Evolutionary conservation across 225 moss, liverwort and hornwort species (phyloP), one percentile per base, ranked within the genome.

Genomic region (Marchantia polymorpha): DNA sequence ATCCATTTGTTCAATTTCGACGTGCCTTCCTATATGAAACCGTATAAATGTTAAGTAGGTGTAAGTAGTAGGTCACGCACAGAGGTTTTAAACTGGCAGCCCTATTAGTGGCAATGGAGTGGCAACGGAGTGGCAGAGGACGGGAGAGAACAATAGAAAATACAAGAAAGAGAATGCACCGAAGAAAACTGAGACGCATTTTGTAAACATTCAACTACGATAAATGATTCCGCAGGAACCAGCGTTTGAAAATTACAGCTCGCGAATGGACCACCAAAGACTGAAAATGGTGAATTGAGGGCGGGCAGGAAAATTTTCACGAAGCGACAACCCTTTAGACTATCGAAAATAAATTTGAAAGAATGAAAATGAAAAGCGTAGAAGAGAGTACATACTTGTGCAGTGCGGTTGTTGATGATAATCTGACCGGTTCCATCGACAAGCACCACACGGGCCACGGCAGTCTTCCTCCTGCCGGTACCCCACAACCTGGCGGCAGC

Each of bases 381-480:
- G 10, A 60, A 55, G 29, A 16, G 7, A 25, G 25, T 26, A 69
- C 80, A 59, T 61, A 90, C 90, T 69, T 86, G 86, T 14, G 96
- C 96, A 31, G 90, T 89, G 64, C 94, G 91, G 49, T 92, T 92
- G 72, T 96, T 96, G 87, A 96, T 96, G 14, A 96, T 79, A 69
- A 94, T 92, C 84, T 76, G 89, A 4, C 96, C 96, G 0, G 91
- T 83, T 19, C 96, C 96, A 68, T 96, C 96, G 10, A 96, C 87
- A 0, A 96, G 91, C 22, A 94, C 94, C 59, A 96, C 96, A 10
- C 96, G 86, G 15, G 96, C 96, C 15, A 96, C 81, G 15, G 96
- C 94, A 1, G 88, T 89, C 82, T 96, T 96, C 67, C 94, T 83
- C 73, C 91, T 81, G 3, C 96, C 96, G 0, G 96, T 96, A 3